A percentile compares a stretch with the other conserved stretches of the same genome.
phyloP scores from a whole-genome alignment of 192 early-diverging fungal species.

The Gorgonomyces haynaldii region DNA sequence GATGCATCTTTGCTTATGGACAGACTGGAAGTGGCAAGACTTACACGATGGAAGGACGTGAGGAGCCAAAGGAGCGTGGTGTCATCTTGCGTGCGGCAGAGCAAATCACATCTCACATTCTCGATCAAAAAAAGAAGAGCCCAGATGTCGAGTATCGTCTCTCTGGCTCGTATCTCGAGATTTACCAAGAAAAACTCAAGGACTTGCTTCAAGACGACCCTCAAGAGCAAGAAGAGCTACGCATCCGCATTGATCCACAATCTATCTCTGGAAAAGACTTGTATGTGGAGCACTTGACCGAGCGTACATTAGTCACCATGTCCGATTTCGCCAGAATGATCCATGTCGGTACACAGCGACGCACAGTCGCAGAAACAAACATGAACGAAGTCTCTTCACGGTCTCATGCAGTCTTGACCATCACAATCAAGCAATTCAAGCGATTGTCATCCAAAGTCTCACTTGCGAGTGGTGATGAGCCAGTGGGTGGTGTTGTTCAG shows the following conservation, averaged over 20 bases:
- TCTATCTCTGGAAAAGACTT: slow-evolving; percentile 24
- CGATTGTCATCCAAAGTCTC: slow-evolving; percentile 38
- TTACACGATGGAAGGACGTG: slow-evolving; percentile 8
- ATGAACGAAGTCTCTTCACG: slow-evolving; percentile 40
- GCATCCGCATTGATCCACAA: slow-evolving; percentile 30
- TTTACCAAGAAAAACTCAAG: slow-evolving; percentile 27
- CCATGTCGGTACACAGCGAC: slow-evolving; percentile 14
- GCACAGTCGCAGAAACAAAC: slow-evolving; percentile 32
- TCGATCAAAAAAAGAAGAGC: background rate
- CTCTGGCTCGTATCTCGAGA: slow-evolving; percentile 31
- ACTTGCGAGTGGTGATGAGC: background rate
- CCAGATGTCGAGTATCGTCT: slow-evolving; percentile 30
- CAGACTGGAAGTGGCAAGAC: slow-evolving; percentile 5
- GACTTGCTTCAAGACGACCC: slow-evolving; percentile 21
- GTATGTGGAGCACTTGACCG: slow-evolving; percentile 33
- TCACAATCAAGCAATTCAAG: slow-evolving; percentile 54
- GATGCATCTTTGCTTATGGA: slow-evolving; percentile 8
- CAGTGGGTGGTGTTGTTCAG: slow-evolving; percentile 7
- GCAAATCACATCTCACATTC: background rate
- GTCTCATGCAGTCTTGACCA: slow-evolving; percentile 67
- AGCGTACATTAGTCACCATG: slow-evolving; percentile 10
- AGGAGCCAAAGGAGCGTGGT: too few relatives aligned
- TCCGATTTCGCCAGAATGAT: slow-evolving; percentile 24
- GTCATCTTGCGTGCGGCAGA: background rate
- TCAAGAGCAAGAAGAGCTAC: slow-evolving; percentile 9